A percentile compares a stretch with the other conserved stretches of the same genome.
phyloP scores from a whole-genome alignment of 345 rosid genomes.

The Acer negundo region DNA sequence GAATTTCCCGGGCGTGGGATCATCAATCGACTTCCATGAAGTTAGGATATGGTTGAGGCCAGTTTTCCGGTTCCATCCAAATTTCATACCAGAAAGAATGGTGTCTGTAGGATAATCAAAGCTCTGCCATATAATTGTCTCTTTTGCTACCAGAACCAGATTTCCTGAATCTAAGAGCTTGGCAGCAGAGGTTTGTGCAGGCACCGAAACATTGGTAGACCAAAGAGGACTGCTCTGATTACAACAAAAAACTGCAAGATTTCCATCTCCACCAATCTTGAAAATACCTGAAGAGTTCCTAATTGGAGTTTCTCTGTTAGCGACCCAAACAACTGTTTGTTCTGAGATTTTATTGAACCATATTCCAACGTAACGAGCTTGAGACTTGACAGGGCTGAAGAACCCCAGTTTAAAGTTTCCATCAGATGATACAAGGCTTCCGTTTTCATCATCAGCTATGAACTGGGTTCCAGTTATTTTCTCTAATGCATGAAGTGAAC shows the following conservation, averaged over 20 bases:
- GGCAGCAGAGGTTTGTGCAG: not conserved
- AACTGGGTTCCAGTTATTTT: slow-evolving; percentile 10
- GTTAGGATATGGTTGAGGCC: slow-evolving; percentile 20
- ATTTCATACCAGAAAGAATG: slow-evolving; percentile 12
- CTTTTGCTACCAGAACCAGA: slow-evolving; percentile 11
- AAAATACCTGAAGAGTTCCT: slow-evolving; percentile 18
- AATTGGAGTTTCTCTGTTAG: slow-evolving; percentile 26
- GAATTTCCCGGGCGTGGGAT: slow-evolving; percentile 23
- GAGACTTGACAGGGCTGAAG: slow-evolving; percentile 26
- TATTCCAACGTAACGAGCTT: slow-evolving; percentile 26
- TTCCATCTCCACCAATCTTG: slow-evolving; percentile 10
- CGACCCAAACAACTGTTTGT: slow-evolving; percentile 33
- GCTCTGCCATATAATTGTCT: slow-evolving; percentile 32
- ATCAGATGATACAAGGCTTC: slow-evolving; percentile 15
- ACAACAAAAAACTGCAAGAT: slow-evolving; percentile 15
- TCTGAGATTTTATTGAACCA: slow-evolving; percentile 23
- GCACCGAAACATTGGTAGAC: slow-evolving; percentile 23
- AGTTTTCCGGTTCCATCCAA: slow-evolving; percentile 24
- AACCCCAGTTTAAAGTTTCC: slow-evolving; percentile 28
- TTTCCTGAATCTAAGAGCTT: slow-evolving; percentile 39
- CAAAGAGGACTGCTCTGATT: slow-evolving; percentile 7
- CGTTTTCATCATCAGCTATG: slow-evolving; percentile 17
- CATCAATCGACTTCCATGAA: slow-evolving; percentile 34
- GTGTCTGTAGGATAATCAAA: slow-evolving; percentile 38
- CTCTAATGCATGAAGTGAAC: not conserved